Percentiles rank a stretch among this genome's conserved stretches.
Evolutionary conservation across 495 filamentous ascomycete species (phyloP).

Genomic region (Halenospora varia): DNA sequence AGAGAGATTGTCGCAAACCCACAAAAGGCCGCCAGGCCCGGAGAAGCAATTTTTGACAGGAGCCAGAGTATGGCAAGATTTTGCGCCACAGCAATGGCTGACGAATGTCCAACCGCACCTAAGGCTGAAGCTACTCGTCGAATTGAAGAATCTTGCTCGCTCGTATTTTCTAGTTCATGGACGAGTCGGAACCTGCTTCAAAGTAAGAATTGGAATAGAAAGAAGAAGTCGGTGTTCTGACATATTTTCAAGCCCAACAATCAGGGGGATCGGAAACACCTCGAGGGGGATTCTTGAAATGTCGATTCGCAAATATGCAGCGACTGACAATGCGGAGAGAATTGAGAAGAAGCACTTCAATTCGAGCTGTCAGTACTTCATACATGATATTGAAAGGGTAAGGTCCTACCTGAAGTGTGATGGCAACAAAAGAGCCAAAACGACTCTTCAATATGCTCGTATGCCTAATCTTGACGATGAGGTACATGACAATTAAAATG

Average conservation of each 20-base stretch:
- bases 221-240: not conserved
- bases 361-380: not conserved
- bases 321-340: not conserved
- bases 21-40: not conserved
- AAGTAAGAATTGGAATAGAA: not conserved
- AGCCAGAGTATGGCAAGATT: not conserved
- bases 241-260: not conserved
- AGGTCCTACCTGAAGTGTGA: not conserved
- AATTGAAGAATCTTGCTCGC: not conserved
- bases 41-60: not conserved
- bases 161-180: not conserved
- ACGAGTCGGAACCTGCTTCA: not conserved
- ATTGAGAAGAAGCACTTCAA: not conserved
- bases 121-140: not conserved
- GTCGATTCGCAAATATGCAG: not conserved
- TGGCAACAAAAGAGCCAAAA: not conserved
- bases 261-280: not conserved
- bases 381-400: not conserved
- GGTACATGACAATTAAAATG: not conserved
- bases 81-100: not conserved
- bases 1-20: not conserved
- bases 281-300: not conserved
- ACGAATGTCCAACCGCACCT: not conserved
- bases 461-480: not conserved
- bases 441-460: not conserved